A percentile compares a stretch with the other conserved stretches of the same genome.
These are phyloP conservation scores for Lasiodiplodia sp. DNA, from an alignment of 2,329 filamentous ascomycete genomes.

Conservation along the genomic window DNA sequence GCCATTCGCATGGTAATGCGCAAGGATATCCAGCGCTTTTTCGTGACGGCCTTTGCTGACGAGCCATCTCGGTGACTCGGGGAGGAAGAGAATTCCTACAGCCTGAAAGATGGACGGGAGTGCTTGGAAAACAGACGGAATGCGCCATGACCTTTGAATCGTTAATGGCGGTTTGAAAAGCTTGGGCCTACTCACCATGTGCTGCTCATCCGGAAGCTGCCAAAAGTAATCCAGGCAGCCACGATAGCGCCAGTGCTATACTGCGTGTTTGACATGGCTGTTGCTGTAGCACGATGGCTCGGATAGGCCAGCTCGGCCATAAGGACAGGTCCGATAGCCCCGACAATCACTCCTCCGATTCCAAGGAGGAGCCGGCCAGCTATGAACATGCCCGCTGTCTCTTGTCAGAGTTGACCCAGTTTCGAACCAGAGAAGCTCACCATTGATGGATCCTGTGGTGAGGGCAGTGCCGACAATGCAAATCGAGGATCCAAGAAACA, in stretches of 20 bases:
- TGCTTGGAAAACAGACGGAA: constrained; percentile 50
- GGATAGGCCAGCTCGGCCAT: constrained; percentile 27
- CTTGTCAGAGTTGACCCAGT: background rate
- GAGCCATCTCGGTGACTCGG: constrained; percentile 72
- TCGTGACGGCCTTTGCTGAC: constrained; percentile 69
- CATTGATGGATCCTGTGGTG: constrained; percentile 10
- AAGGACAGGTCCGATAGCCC: constrained; percentile 23
- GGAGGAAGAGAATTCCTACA: constrained; percentile 53
- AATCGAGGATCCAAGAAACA: constrained; percentile 19
- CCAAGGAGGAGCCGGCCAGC: constrained; percentile 13
- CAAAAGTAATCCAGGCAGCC: constrained; percentile 56
- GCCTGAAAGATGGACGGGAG: constrained; percentile 42
- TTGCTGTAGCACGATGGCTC: constrained; percentile 22
- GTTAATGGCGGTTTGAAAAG: background rate
- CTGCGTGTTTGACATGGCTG: constrained; percentile 24
- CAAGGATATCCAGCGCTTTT: constrained; percentile 67
- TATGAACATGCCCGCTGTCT: constrained; percentile 24
- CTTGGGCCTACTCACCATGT: constrained; percentile 41
- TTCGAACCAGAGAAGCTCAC: background rate
- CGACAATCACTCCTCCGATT: constrained; percentile 18
- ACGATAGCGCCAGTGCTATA: constrained; percentile 47
- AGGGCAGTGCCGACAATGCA: constrained; percentile 23
- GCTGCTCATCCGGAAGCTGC: constrained; percentile 50
- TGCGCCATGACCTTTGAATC: constrained; percentile 36
- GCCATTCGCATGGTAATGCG: constrained; percentile 71